Evolutionary conservation across 805 yeast genomes (phyloP).

Genomic region (Blastobotrys parvus): DNA sequence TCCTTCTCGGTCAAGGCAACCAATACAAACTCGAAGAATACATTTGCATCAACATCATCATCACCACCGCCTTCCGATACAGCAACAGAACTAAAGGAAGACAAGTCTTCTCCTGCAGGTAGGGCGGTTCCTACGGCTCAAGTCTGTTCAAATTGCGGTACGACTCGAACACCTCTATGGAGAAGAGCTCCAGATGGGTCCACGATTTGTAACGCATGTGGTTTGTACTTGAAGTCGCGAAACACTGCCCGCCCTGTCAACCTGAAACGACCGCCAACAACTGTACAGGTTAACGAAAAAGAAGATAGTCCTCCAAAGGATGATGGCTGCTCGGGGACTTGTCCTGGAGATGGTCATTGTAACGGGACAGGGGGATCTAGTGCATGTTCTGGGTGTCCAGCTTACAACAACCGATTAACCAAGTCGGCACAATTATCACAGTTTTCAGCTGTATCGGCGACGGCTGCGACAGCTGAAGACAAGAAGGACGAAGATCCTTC

Average conservation of each 20-base stretch:
- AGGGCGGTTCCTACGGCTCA: slow-evolving; percentile 20
- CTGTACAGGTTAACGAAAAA: not conserved
- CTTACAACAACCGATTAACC: slow-evolving; percentile 55
- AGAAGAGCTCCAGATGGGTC: slow-evolving; percentile 86
- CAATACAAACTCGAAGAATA: not conserved
- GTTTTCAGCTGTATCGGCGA: slow-evolving; percentile 5
- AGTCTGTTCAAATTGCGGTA: slow-evolving; percentile 82
- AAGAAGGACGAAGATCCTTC: slow-evolving; percentile 24
- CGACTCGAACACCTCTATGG: slow-evolving; percentile 92
- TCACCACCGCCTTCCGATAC: not conserved
- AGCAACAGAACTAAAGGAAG: not conserved
- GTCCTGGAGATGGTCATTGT: slow-evolving; percentile 72
- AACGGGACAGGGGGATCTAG: slow-evolving; percentile 82
- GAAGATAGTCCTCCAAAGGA: not conserved
- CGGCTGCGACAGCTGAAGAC: slow-evolving; percentile 16
- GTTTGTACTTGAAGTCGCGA: slow-evolving; percentile 59
- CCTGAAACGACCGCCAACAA: slow-evolving; percentile 30
- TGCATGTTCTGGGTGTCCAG: slow-evolving; percentile 79
- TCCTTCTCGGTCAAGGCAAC: slow-evolving; percentile 6
- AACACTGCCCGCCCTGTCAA: slow-evolving; percentile 59
- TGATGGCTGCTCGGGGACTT: slow-evolving; percentile 38
- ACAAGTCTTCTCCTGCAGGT: not conserved
- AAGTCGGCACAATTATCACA: slow-evolving; percentile 4
- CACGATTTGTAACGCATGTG: slow-evolving; percentile 94
- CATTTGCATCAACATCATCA: not conserved